Conservation (phyloP, 192 early-diverging fungal genomes). For the Mortierella hygrophila region DNA sequence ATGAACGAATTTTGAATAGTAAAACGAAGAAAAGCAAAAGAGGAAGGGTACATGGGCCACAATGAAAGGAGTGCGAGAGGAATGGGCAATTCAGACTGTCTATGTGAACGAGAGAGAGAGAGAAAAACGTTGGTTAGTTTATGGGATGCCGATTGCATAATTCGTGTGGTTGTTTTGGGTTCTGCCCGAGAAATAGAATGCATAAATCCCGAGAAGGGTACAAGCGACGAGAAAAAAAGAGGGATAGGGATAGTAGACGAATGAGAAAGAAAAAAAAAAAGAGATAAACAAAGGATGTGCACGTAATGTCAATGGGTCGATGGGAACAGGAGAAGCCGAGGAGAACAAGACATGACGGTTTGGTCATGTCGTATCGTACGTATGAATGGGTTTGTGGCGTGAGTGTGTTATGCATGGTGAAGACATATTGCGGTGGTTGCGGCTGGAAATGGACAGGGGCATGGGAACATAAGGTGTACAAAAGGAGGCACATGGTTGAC, state of each 20-base stretch:
- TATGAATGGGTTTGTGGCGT: not conserved
- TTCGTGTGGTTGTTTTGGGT: not conserved
- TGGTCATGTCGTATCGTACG: slow-evolving; percentile 3
- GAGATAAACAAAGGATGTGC: not conserved
- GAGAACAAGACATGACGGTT: slow-evolving; percentile 2
- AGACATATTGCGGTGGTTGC: not conserved
- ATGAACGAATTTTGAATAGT: not conserved
- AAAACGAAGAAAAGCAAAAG: not conserved
- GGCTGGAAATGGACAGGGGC: not conserved
- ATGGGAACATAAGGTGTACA: not conserved
- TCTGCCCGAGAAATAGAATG: not conserved
- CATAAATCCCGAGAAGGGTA: not conserved
- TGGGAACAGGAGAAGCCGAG: not conserved
- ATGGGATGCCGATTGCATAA: slow-evolving; percentile 2
- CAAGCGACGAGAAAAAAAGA: not conserved
- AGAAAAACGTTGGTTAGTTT: not conserved
- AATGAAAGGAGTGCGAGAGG: not conserved
- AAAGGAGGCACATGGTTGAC: not conserved
- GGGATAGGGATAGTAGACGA: not conserved
- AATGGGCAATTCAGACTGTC: not conserved
- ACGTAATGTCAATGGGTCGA: slow-evolving; percentile 2
- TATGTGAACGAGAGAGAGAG: not conserved
- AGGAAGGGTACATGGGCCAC: not conserved
- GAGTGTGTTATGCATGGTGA: not conserved
- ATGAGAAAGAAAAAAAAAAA: not conserved